Percentiles rank a stretch among this genome's conserved stretches.
These are phyloP conservation scores for Lanzia echinophila DNA, from an alignment of 2,329 filamentous ascomycete genomes.

Conservation along the genomic window DNA sequence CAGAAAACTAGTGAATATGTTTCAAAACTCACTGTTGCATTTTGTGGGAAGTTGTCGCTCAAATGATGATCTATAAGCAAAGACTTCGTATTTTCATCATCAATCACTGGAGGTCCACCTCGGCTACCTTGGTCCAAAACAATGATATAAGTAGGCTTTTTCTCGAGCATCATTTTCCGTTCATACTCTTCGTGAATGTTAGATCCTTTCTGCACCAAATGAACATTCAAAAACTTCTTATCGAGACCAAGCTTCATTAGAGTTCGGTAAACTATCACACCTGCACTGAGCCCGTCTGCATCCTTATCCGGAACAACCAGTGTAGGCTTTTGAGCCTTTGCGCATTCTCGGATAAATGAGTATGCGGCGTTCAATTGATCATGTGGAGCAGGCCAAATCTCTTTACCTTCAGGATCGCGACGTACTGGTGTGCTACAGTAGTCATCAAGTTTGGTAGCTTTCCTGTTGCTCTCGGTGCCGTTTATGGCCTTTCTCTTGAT, in stretches of 20 bases:
- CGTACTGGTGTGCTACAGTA: constrained; percentile 19
- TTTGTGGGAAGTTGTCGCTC: constrained; percentile 49
- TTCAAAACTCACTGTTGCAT: constrained; percentile 17
- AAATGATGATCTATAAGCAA: constrained; percentile 61
- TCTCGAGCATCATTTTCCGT: constrained; percentile 42
- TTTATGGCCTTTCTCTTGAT: constrained; percentile 18
- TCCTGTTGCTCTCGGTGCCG: constrained; percentile 8
- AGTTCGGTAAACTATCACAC: constrained; percentile 55
- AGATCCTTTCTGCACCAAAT: constrained; percentile 53
- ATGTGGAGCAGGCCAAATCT: constrained; percentile 56
- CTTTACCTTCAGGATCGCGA: constrained; percentile 12
- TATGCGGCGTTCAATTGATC: constrained; percentile 49
- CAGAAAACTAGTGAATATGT: neutral
- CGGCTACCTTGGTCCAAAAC: constrained; percentile 60
- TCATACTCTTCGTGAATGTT: constrained; percentile 51
- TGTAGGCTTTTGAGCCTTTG: constrained; percentile 41
- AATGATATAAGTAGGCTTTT: constrained; percentile 51
- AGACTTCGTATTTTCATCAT: constrained; percentile 39
- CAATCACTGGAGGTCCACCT: constrained; percentile 46
- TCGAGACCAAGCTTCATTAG: constrained; percentile 52
- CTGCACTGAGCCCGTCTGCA: constrained; percentile 59
- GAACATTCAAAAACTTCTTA: constrained; percentile 45
- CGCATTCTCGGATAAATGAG: constrained; percentile 51
- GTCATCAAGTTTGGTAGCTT: constrained; percentile 19
- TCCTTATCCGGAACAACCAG: constrained; percentile 64